Conservation (phyloP, 495 filamentous ascomycete species). For the Penicillium angulare region DNA sequence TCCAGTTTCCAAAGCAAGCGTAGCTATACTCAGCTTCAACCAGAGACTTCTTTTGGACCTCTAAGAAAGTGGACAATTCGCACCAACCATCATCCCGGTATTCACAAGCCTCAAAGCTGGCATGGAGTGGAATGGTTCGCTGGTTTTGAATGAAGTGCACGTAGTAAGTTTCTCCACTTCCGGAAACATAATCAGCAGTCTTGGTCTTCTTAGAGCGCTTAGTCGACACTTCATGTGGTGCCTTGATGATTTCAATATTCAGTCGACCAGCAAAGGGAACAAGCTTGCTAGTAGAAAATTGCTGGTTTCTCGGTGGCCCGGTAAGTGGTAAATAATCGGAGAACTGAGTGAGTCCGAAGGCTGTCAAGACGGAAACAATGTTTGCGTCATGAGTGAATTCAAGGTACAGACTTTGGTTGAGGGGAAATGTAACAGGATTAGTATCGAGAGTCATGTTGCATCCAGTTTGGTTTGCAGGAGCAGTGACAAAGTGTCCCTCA, state of each 20-base stretch:
- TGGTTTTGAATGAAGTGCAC: constrained; percentile 67
- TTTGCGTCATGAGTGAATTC: constrained; percentile 34
- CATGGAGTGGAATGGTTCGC: constrained; percentile 57
- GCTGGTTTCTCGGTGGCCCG: constrained; percentile 41
- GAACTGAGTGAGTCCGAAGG: constrained; percentile 55
- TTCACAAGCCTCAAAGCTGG: constrained; percentile 56
- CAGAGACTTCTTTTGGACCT: constrained; percentile 44
- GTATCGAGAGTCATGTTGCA: constrained; percentile 54
- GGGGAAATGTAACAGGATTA: constrained; percentile 44
- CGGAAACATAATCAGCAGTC: constrained; percentile 9
- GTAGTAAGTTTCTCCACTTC: constrained; percentile 47
- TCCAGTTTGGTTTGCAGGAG: constrained; percentile 37
- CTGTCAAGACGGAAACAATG: constrained; percentile 39
- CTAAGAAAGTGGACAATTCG: constrained; percentile 55
- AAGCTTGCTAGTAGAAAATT: constrained; percentile 54
- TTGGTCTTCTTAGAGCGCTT: constrained; percentile 28
- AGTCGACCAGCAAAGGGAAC: constrained; percentile 60
- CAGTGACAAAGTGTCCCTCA: constrained; percentile 49
- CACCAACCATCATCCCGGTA: constrained; percentile 64
- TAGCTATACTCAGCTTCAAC: constrained; percentile 49
- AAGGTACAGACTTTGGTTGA: constrained; percentile 47
- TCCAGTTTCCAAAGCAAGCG: constrained; percentile 42
- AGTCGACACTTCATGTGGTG: constrained; percentile 49
- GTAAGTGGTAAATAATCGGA: constrained; percentile 38
- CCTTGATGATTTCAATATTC: constrained; percentile 62